Evolutionary conservation across 139 green algal species (phyloP).

Genomic region (Ulvella scutata): DNA sequence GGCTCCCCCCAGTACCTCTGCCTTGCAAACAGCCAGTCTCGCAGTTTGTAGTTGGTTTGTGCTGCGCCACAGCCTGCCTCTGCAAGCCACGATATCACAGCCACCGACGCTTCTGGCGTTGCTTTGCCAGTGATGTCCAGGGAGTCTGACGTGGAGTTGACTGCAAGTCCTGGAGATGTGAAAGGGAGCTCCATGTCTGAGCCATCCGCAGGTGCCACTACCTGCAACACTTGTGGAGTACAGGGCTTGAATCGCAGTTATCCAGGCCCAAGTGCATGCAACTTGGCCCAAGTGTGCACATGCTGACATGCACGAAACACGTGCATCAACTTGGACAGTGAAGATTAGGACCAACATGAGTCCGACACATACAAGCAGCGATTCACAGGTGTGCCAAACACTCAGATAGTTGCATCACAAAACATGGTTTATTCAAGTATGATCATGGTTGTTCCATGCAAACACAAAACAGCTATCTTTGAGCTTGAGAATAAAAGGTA

Average conservation of each 20-base stretch:
- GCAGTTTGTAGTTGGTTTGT: slow-evolving; percentile 93
- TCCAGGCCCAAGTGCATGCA: neutral
- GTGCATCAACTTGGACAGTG: neutral
- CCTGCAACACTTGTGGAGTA: too few relatives aligned
- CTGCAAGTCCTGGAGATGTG: slow-evolving; percentile 38
- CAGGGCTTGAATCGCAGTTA: too few relatives aligned
- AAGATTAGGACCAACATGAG: too few relatives aligned
- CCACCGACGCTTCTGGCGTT: slow-evolving; percentile 14
- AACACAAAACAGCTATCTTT: too few relatives aligned
- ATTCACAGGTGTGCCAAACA: too few relatives aligned
- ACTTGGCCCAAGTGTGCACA: neutral
- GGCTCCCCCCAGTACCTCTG: slow-evolving; percentile 99
- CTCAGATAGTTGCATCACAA: too few relatives aligned
- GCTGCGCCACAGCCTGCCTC: slow-evolving; percentile 8
- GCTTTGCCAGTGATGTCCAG: slow-evolving; percentile 61
- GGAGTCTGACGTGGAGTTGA: slow-evolving; percentile 29
- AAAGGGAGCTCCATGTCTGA: slow-evolving; percentile 31
- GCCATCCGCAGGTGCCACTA: slow-evolving; percentile 17
- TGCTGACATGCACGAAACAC: neutral
- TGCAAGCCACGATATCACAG: slow-evolving; percentile 26
- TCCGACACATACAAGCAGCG: too few relatives aligned
- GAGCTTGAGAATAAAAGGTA: too few relatives aligned
- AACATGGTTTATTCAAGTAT: too few relatives aligned
- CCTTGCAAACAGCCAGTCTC: slow-evolving; percentile 96
- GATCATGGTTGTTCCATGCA: too few relatives aligned